Conservation (phyloP, 768 basidiomycete genomes). For the Amanita thiersii region DNA sequence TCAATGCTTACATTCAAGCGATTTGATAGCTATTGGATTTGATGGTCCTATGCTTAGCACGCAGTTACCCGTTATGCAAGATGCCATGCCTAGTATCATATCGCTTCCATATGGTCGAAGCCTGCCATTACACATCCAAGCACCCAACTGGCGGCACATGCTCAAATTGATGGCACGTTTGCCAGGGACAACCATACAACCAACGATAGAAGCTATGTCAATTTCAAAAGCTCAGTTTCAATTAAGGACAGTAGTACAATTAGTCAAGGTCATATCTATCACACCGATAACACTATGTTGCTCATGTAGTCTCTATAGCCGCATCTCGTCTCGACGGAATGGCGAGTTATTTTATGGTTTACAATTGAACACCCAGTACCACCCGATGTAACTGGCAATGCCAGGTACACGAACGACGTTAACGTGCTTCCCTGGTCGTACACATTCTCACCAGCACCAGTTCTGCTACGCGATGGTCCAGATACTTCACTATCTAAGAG, state of each 20-base stretch:
- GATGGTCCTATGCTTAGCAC: slow-evolving; percentile 45
- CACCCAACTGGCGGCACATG: slow-evolving; percentile 66
- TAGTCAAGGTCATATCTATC: slow-evolving; percentile 48
- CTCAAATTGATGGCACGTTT: slow-evolving; percentile 70
- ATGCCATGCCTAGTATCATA: slow-evolving; percentile 64
- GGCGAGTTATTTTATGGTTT: slow-evolving; percentile 74
- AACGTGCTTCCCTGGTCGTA: slow-evolving; percentile 69
- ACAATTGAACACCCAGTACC: slow-evolving; percentile 66
- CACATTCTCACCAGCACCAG: slow-evolving; percentile 47
- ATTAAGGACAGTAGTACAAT: slow-evolving; percentile 71
- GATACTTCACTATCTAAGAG: slow-evolving; percentile 60
- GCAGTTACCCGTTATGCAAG: slow-evolving; percentile 36
- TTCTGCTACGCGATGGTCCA: slow-evolving; percentile 53
- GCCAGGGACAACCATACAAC: slow-evolving; percentile 61
- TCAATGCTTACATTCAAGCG: slow-evolving; percentile 3
- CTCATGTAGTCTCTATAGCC: slow-evolving; percentile 31
- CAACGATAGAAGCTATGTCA: slow-evolving; percentile 60
- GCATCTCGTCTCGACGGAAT: slow-evolving; percentile 48
- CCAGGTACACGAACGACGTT: slow-evolving; percentile 53
- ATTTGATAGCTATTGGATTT: slow-evolving; percentile 58
- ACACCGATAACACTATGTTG: background rate
- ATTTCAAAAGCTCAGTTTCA: slow-evolving; percentile 45
- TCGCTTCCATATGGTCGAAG: slow-evolving; percentile 62
- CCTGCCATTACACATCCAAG: slow-evolving; percentile 65
- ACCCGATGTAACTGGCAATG: slow-evolving; percentile 28